phyloP scores from a whole-genome alignment of 768 basidiomycete genomes.

The Xerocomus brunneocitrinus region DNA sequence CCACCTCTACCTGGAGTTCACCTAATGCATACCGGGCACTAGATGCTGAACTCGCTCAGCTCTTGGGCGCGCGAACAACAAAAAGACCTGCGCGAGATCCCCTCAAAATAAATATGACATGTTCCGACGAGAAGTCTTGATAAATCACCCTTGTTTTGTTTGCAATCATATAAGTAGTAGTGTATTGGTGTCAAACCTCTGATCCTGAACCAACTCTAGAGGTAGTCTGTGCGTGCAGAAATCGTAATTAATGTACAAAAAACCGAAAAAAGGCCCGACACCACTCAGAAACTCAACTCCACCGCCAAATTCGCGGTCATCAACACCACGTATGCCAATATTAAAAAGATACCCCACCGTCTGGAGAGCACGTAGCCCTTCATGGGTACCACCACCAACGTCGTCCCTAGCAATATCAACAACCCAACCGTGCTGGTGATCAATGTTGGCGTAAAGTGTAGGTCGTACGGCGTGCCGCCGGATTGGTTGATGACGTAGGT shows the following conservation, averaged over 20 bases:
- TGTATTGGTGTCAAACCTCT: too few species aligned
- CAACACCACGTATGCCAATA: slow-evolving; percentile 65
- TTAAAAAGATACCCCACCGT: slow-evolving; percentile 78
- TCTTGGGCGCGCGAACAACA: too few species aligned
- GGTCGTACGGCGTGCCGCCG: slow-evolving; percentile 49
- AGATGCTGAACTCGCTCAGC: too few species aligned
- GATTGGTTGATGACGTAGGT: slow-evolving; percentile 74
- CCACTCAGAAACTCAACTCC: slow-evolving; percentile 43
- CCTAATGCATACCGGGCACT: too few species aligned
- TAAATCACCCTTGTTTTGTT: too few species aligned
- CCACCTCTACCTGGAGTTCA: too few species aligned
- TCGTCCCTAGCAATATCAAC: slow-evolving; percentile 67
- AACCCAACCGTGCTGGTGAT: slow-evolving; percentile 81
- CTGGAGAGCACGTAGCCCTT: slow-evolving; percentile 79
- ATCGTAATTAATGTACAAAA: neutral
- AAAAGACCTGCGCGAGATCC: too few species aligned
- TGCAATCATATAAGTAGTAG: too few species aligned
- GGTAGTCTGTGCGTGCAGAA: neutral
- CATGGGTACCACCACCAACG: slow-evolving; percentile 77
- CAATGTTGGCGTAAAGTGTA: slow-evolving; percentile 79
- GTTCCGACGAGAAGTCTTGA: too few species aligned
- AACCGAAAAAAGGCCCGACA: neutral
- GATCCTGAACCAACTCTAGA: neutral
- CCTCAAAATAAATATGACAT: too few species aligned
- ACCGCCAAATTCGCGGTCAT: slow-evolving; percentile 80